phyloP scores from a whole-genome alignment of 2,329 filamentous ascomycete species.

The Alternaria sp. region DNA sequence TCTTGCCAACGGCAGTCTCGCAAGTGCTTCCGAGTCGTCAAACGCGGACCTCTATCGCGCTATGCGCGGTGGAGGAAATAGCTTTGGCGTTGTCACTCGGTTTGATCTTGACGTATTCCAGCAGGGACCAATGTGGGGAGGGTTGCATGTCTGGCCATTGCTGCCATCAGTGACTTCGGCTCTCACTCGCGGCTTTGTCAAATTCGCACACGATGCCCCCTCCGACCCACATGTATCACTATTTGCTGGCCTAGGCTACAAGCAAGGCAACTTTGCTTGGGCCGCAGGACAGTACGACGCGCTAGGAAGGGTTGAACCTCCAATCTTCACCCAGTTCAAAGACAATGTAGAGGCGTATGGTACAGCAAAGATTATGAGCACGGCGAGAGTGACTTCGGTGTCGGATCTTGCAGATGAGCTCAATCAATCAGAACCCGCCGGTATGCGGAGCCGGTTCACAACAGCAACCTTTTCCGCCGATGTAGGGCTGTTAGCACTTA shows the following conservation, averaged over 20 bases:
- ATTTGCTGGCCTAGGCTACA: constrained; percentile 6
- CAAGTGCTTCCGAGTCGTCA: constrained; percentile 28
- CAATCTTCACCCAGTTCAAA: constrained; percentile 7
- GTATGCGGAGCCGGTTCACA: constrained; percentile 1
- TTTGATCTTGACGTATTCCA: constrained; percentile 23
- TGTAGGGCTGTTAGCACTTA: not conserved
- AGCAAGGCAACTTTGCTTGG: constrained; percentile 7
- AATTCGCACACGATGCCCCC: not conserved
- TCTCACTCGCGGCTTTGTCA: not conserved
- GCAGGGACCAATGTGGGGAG: constrained; percentile 25
- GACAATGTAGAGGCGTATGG: constrained; percentile 1
- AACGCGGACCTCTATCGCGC: constrained; percentile 51
- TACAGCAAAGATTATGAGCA: constrained; percentile 6
- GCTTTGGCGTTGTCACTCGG: constrained; percentile 38
- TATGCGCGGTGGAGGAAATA: constrained; percentile 41
- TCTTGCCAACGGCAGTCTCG: constrained; percentile 25
- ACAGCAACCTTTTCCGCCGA: not conserved
- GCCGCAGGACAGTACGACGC: not conserved
- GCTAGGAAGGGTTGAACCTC: constrained; percentile 1
- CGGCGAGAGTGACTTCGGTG: constrained; percentile 5
- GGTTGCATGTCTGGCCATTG: constrained; percentile 1
- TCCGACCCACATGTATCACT: constrained; percentile 4
- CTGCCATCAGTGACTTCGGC: constrained; percentile 1
- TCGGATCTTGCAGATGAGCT: constrained; percentile 5
- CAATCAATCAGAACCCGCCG: constrained; percentile 3